Conservation (phyloP, 2,329 filamentous ascomycete genomes). For the Alternaria ventricosa region DNA sequence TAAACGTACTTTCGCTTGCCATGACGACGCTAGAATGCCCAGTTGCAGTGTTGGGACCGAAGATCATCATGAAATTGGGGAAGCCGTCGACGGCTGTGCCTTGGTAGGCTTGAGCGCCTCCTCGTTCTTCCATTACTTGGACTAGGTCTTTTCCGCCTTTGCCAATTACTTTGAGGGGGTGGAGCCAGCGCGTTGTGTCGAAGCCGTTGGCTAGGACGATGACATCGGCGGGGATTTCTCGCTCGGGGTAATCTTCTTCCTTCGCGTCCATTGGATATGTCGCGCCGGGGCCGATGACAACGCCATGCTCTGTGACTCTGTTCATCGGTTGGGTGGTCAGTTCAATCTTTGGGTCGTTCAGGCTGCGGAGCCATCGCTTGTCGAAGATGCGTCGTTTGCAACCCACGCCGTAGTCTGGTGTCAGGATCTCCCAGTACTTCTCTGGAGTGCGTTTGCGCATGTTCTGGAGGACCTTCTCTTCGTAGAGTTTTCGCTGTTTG, state of each 20-base stretch:
- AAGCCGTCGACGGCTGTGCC: slow-evolving; percentile 61
- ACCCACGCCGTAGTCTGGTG: slow-evolving; percentile 67
- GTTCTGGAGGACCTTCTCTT: slow-evolving; percentile 53
- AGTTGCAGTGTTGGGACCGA: slow-evolving; percentile 68
- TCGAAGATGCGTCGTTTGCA: slow-evolving; percentile 71
- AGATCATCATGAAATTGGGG: slow-evolving; percentile 70
- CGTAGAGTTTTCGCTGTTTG: slow-evolving; percentile 47
- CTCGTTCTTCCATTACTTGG: slow-evolving; percentile 64
- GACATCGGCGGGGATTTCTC: slow-evolving; percentile 63
- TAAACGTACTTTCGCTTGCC: slow-evolving; percentile 58
- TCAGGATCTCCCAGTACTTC: slow-evolving; percentile 67
- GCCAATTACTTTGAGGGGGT: slow-evolving; percentile 61
- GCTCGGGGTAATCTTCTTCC: slow-evolving; percentile 38
- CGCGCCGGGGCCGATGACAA: slow-evolving; percentile 59
- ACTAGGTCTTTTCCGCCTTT: slow-evolving; percentile 58
- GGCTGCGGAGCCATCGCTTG: slow-evolving; percentile 59
- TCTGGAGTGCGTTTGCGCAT: slow-evolving; percentile 61
- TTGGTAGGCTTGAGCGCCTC: slow-evolving; percentile 68
- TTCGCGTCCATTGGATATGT: slow-evolving; percentile 53
- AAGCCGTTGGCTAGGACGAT: slow-evolving; percentile 70
- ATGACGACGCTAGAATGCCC: slow-evolving; percentile 68
- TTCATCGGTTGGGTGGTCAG: slow-evolving; percentile 60
- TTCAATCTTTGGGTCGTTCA: slow-evolving; percentile 62
- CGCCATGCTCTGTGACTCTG: slow-evolving; percentile 57
- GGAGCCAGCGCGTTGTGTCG: slow-evolving; percentile 61